Conservation (phyloP, 2,329 filamentous ascomycete species). For the Fulvia fulva region DNA sequence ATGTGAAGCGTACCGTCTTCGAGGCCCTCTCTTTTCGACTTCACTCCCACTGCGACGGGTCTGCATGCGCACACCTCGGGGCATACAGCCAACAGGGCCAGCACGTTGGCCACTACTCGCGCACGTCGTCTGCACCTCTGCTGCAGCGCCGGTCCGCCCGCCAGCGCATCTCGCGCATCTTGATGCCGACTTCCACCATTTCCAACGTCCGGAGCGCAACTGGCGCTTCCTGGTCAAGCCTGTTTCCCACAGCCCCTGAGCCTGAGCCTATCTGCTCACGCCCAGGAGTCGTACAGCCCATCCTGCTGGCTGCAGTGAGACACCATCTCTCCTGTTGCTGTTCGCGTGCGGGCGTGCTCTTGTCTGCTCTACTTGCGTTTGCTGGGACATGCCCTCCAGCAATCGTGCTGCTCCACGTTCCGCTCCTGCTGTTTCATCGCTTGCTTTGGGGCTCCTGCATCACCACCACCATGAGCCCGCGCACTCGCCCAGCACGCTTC, state of each 20-base stretch:
- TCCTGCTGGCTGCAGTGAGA: slow-evolving; percentile 22
- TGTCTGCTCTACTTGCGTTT: slow-evolving; percentile 10
- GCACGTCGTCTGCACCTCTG: slow-evolving; percentile 3
- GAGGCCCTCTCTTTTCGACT: neutral
- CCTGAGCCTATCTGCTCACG: slow-evolving; percentile 21
- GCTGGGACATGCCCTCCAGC: slow-evolving; percentile 15
- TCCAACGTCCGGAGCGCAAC: slow-evolving; percentile 9
- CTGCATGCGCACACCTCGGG: neutral
- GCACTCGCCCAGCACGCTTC: slow-evolving; percentile 17
- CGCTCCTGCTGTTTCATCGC: slow-evolving; percentile 14
- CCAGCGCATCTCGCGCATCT: slow-evolving; percentile 16
- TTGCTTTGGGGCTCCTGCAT: slow-evolving; percentile 16
- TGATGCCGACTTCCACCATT: slow-evolving; percentile 7
- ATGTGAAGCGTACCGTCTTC: slow-evolving; percentile 2
- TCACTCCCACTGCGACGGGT: neutral
- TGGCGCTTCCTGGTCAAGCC: slow-evolving; percentile 12
- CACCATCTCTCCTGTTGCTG: slow-evolving; percentile 18
- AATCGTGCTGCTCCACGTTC: slow-evolving; percentile 18
- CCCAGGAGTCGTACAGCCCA: slow-evolving; percentile 21
- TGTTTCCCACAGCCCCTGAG: slow-evolving; percentile 21
- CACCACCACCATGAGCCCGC: slow-evolving; percentile 18
- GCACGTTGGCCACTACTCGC: slow-evolving; percentile 1
- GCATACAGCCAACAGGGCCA: neutral
- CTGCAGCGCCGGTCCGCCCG: slow-evolving; percentile 2
- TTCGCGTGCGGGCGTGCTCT: slow-evolving; percentile 1